Conservation (phyloP, 2,329 filamentous ascomycete genomes). For the Neoarthrinium moseri region DNA sequence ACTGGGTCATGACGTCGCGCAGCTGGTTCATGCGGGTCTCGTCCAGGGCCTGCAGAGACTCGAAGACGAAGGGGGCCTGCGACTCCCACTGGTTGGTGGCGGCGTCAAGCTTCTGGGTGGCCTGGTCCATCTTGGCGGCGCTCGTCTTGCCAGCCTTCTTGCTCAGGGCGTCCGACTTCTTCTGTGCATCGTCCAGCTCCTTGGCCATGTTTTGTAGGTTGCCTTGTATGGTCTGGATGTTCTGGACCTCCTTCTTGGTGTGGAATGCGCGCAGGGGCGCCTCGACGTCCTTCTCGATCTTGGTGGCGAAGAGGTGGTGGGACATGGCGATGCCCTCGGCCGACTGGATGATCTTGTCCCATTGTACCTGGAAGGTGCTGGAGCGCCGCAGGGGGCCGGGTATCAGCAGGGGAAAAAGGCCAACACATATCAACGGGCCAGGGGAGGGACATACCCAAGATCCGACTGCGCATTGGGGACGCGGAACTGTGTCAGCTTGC, state of each 20-base stretch:
- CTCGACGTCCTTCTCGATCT: slow-evolving; percentile 88
- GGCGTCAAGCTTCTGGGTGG: slow-evolving; percentile 70
- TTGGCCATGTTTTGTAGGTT: slow-evolving; percentile 80
- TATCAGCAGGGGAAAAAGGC: slow-evolving; percentile 14
- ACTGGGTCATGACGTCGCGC: slow-evolving; percentile 86
- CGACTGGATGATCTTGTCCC: slow-evolving; percentile 81
- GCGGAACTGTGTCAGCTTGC: slow-evolving; percentile 74
- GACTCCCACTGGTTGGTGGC: slow-evolving; percentile 89
- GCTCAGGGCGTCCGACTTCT: slow-evolving; percentile 79
- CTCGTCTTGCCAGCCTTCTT: slow-evolving; percentile 77
- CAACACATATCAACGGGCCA: background rate
- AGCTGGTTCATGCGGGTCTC: slow-evolving; percentile 87
- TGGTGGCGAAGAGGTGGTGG: slow-evolving; percentile 76
- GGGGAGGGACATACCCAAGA: slow-evolving; percentile 67
- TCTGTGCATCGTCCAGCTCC: slow-evolving; percentile 80
- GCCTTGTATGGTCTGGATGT: slow-evolving; percentile 76
- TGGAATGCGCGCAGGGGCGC: slow-evolving; percentile 75
- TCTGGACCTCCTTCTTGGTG: slow-evolving; percentile 72
- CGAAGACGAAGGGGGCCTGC: slow-evolving; percentile 91
- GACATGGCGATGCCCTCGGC: slow-evolving; percentile 80
- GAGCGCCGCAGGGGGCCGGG: background rate
- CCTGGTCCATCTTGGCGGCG: slow-evolving; percentile 73
- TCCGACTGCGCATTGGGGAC: slow-evolving; percentile 75
- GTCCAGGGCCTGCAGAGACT: slow-evolving; percentile 86
- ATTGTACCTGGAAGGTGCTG: slow-evolving; percentile 87